Base-by-base conservation (phyloP, 768 basidiomycete species). In the Panus rudis region DNA sequence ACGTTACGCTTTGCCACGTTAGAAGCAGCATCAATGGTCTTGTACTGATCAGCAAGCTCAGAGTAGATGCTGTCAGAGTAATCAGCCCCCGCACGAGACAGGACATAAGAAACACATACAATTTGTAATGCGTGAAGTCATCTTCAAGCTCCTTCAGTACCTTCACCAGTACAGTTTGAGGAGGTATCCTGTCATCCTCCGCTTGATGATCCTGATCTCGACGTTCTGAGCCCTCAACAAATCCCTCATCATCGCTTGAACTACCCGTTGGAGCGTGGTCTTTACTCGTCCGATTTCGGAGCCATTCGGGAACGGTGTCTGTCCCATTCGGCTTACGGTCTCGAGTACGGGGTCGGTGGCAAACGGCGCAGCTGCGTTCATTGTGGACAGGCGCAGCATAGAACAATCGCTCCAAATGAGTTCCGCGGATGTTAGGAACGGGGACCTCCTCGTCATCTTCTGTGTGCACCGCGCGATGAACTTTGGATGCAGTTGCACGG, bases 91-190 rank as follows among this genome's bases (percentile, higher is more conserved):
- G 16, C 41, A 46, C 27, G 43, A 21, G 17, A 28, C 27, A 34
- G 43, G n/a, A 31, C 27, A 35, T 37, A 45, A 14, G 26, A 24
- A 6, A 16, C 19, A 67, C 80, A 22, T 51, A 97, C 96, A 84
- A 81, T 65, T 91, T 96, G 62, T 93, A 94, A 64, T 92, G 90
- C 26, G 78, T 78, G 56, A 97, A 98, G 58, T 99, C 94, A 48
- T 92, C 92, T 59, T 98, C 94, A 6, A 99, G 69, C 62, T 94
- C 91, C 47, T 84, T 61, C 23, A 97, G 66, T 10, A 96, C 90
- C 3, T 86, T 71, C 22, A 80, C 73, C 3, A 96, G 73, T 11
- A 94, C 78, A 1, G 92, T 92, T 62, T 97, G 93, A 19, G 91
- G 86, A 2, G 91, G 92, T 6, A 88, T 52, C 38, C 69, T 70